Evolutionary conservation across 1,284 basidiomycete species (phyloP), one percentile per base, ranked within the genome.

Genomic region (Irpex lacteus): DNA sequence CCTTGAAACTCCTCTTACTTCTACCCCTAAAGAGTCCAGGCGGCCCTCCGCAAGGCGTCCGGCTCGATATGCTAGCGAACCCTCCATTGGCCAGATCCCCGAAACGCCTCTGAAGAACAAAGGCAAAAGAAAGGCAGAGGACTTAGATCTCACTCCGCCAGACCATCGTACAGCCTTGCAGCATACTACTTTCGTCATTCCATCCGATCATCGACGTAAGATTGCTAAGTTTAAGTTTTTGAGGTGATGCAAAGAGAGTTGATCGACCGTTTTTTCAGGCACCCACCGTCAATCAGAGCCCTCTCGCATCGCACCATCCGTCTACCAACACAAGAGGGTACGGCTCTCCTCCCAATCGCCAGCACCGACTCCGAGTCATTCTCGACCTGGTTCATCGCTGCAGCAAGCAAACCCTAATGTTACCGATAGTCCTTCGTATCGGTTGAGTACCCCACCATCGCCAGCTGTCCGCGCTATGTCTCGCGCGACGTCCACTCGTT

Each of bases 321-420:
- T 88, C 1, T 90, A 83, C 69, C 82, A 85, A 37, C 57, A 59
- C 66, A 91, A 91, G 73, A 84, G 89, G 64, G 86, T 85, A 5
- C 82, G 85, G 36, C 74, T 91, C 19, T 86, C 88, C 2, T 72
- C 78, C 6, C 15, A 55, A 0, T 81, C 70, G 72, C 86, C 73
- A 57, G 75, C 68, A 63, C 70, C 70, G 32, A 70, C 69, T 8
- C 72, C 73, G 8, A 64, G 62, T 32, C 71, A 65, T 5, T 73
- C 76, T 5, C 70, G 73, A 32, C 70, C 73, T 9, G 66, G 65
- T 37, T 72, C 75, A 8, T 55, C 32, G 32, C 32, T 70, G 19
- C 54, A 36, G 8, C 70, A 71, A 59, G 70, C 78, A 65, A 76
- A 9, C 8, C 50, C 80, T 40, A 75, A 78, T 63, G 80, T 70